Evolutionary conservation across 345 rosid species (phyloP), one percentile per base, ranked within the genome.

Genomic region (Acer negundo): DNA sequence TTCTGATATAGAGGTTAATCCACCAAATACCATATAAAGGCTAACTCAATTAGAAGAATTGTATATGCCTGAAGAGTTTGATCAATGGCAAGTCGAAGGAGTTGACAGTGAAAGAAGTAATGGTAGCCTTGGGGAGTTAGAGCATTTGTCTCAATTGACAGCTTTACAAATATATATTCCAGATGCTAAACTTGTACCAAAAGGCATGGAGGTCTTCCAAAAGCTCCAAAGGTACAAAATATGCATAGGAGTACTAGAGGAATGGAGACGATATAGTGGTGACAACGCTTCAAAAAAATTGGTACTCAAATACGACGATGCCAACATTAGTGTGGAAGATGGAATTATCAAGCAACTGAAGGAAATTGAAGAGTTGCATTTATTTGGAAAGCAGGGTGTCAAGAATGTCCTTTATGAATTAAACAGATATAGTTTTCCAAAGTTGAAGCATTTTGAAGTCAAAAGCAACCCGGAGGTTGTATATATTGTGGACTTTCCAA

Each of bases 21-120:
- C 79, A 26, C 19, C 53, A 0, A 35, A 26, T 3, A 62, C 78
- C 38, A 47, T 85, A 0, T 46, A 67, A 72, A 8, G 65, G 10
- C 69, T 82, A 61, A 26, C 44, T 17, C 35, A 19, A 10, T 73
- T 82, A 11, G 86, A 85, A 44, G 85, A 85, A 15, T 26, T 85
- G 46, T 75, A 42, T 23, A 75, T 78, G 78, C 4, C 15, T 0
- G n/a, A 72, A 16, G 44, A 82, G 66, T 82, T 75, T 58, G 4
- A 10, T 15, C 28, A 23, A 0, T 77, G 82, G 83, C 79, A 75
- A 23, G 53, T 0, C 2, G 7, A 1, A 28, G 31, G 31, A 28
- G 31, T 28, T 28, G 31, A 28, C 0, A 3, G 31, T 28, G 31
- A 28, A 28, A 1, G 22, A 74, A 53, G 13, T 0, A 81, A 5